phyloP scores from a whole-genome alignment of 805 yeast genomes.

The Wickerhamomyces chaumierensis region DNA sequence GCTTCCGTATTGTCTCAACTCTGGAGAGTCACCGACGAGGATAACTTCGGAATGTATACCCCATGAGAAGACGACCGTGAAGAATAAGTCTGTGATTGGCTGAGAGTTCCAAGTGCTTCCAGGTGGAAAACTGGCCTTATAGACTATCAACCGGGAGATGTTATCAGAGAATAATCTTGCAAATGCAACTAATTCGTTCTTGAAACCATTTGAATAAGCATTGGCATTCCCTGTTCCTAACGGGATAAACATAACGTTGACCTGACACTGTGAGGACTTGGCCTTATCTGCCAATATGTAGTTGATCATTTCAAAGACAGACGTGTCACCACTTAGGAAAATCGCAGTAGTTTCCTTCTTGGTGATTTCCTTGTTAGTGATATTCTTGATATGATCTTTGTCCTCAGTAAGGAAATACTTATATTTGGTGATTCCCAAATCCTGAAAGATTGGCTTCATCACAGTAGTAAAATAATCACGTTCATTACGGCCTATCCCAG shows the following conservation, averaged over 20 bases:
- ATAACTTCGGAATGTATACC: conserved; percentile 81
- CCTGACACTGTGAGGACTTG: not conserved
- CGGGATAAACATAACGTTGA: conserved; percentile 36
- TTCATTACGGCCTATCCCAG: conserved; percentile 25
- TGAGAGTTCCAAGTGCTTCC: not conserved
- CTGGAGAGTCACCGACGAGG: conserved; percentile 65
- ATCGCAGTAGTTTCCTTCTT: conserved; percentile 31
- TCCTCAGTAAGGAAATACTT: conserved; percentile 32
- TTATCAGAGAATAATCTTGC: conserved; percentile 20
- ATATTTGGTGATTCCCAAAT: conserved; percentile 23
- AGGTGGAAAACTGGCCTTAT: conserved; percentile 21
- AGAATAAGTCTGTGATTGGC: conserved; percentile 11
- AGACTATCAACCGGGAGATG: conserved; percentile 20
- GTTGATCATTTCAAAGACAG: conserved; percentile 68
- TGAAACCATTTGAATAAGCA: conserved; percentile 44
- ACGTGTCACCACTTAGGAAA: conserved; percentile 79
- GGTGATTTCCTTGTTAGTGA: conserved; percentile 23
- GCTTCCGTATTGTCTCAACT: conserved; percentile 50
- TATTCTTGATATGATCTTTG: conserved; percentile 26
- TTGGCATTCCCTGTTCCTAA: conserved; percentile 85
- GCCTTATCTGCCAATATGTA: conserved; percentile 17
- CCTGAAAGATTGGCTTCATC: conserved; percentile 35
- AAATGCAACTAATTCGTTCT: conserved; percentile 24
- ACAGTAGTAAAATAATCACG: conserved; percentile 30
- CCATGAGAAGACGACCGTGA: conserved; percentile 69